Evolutionary conservation across 306 rosid species (phyloP).

Genomic region (Ochetophila trinervis): DNA sequence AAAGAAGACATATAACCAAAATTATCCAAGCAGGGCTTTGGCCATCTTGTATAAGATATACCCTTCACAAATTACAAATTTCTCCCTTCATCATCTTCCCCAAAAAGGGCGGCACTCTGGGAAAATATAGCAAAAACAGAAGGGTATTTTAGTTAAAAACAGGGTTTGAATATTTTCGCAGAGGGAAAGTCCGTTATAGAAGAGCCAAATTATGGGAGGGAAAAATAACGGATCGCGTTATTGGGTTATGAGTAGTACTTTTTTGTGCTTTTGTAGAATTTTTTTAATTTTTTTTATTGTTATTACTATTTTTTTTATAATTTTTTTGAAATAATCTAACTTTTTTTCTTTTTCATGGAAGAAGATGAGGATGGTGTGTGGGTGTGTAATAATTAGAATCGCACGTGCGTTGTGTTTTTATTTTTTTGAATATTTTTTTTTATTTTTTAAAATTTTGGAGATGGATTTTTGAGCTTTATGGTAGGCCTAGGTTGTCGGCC

Average conservation of each 20-base stretch:
- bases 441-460: background rate
- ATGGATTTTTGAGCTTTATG: constrained; percentile 40
- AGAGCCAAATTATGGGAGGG: constrained; percentile 27
- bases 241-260: constrained; percentile 37
- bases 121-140: background rate
- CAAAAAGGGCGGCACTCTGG: background rate
- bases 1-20: no score
- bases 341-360: constrained; percentile 31
- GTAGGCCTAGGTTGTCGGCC: constrained; percentile 67
- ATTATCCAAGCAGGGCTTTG: no score
- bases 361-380: constrained; percentile 36
- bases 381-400: constrained; percentile 60
- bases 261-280: constrained; percentile 18
- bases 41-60: background rate
- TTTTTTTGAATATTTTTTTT: background rate
- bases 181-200: constrained; percentile 52
- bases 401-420: constrained; percentile 64
- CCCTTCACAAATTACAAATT: background rate
- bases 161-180: background rate
- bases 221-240: constrained; percentile 77
- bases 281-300: background rate
- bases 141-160: constrained; percentile 7
- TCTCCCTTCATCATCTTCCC: background rate
- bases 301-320: constrained; percentile 4
- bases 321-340: constrained; percentile 14